Conservation (phyloP, 352 stramenopile species). For the Phytopythium montanum region DNA sequence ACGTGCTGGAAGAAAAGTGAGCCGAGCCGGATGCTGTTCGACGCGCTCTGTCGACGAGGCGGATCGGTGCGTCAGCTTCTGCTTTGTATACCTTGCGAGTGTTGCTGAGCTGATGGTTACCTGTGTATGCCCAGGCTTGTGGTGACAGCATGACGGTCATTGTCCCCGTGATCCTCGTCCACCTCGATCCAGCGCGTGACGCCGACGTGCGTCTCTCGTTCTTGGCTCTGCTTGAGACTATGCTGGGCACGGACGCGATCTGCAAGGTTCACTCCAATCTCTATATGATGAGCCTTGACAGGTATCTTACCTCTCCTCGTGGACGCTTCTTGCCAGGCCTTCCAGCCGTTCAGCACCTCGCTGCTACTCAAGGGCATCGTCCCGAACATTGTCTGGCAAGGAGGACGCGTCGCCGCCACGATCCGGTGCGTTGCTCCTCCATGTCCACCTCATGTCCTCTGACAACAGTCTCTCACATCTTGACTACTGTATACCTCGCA, state of each 20-base stretch:
- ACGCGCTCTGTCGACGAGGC: constrained; percentile 68
- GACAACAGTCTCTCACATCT: not conserved
- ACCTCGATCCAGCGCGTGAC: constrained; percentile 62
- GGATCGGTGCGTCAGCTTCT: constrained; percentile 34
- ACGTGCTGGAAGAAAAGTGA: constrained; percentile 61
- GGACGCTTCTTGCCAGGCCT: constrained; percentile 28
- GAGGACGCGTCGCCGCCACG: constrained; percentile 79
- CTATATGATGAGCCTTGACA: not conserved
- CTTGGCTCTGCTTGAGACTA: constrained; percentile 80
- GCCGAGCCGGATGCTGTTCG: constrained; percentile 62
- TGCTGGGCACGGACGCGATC: constrained; percentile 57
- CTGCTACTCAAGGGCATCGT: constrained; percentile 80
- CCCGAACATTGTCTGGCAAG: constrained; percentile 89
- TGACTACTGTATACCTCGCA: not conserved
- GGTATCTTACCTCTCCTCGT: not conserved
- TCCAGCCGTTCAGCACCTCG: constrained; percentile 51
- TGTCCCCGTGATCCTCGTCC: constrained; percentile 57
- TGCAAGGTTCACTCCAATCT: constrained; percentile 29
- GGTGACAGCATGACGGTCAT: constrained; percentile 51
- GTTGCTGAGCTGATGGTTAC: not conserved
- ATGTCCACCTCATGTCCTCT: not conserved
- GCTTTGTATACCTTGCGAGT: not conserved
- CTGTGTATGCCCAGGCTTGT: constrained; percentile 37
- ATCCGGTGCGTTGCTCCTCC: constrained; percentile 45
- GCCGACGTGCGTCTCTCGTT: constrained; percentile 77